phyloP scores from a whole-genome alignment of 768 basidiomycete species.

The Lactifluus piperatus region DNA sequence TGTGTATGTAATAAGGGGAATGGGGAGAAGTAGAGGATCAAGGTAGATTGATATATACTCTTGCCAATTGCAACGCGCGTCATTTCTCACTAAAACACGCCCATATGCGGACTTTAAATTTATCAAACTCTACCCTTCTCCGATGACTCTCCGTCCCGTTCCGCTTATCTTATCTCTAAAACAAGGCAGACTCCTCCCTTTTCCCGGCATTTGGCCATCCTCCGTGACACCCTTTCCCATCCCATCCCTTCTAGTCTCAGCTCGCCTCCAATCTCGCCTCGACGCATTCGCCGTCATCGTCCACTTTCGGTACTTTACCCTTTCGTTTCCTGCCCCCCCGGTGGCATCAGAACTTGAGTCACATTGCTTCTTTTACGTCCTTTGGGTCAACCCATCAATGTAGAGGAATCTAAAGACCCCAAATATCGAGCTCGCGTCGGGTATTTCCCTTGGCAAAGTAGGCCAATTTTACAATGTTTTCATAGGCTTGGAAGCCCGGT shows the following conservation, averaged over 20 bases:
- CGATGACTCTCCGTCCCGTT: slow-evolving; percentile 6
- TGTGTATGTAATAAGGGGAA: too few relatives aligned
- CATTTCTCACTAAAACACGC: not conserved
- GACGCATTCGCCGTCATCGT: not conserved
- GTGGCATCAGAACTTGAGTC: slow-evolving; percentile 1
- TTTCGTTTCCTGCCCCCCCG: too few relatives aligned
- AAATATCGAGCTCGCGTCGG: too few relatives aligned
- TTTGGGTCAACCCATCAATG: too few relatives aligned
- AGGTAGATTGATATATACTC: not conserved
- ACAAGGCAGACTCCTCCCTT: not conserved
- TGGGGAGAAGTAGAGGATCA: not conserved
- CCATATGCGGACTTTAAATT: slow-evolving; percentile 5
- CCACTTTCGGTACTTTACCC: not conserved
- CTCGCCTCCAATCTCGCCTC: not conserved
- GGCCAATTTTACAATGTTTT: too few relatives aligned
- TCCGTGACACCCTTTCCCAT: not conserved
- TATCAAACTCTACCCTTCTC: not conserved
- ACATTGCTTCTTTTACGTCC: slow-evolving; percentile 4
- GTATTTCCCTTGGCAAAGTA: too few relatives aligned
- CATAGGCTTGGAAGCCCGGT: too few relatives aligned
- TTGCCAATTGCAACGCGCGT: slow-evolving; percentile 7
- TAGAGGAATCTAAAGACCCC: too few relatives aligned
- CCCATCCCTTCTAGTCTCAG: too few relatives aligned
- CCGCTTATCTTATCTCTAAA: slow-evolving; percentile 9
- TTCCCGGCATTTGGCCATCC: not conserved